Evolutionary conservation across 768 basidiomycete species (phyloP), one percentile per base, ranked within the genome.

Genomic region (Termitomyces eurrhizus): DNA sequence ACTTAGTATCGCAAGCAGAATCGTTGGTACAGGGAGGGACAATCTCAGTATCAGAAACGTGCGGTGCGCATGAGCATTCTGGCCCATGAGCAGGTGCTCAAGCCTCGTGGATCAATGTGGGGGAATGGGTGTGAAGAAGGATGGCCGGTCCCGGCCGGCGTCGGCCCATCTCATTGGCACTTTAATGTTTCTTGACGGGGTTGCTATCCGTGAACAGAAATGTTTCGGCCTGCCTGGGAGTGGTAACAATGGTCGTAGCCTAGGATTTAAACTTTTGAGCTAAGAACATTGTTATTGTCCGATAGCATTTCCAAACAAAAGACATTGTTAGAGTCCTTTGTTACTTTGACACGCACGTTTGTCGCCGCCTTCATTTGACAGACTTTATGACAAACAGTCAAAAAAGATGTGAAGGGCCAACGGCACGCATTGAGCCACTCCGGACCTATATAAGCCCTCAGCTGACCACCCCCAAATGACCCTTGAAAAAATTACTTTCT

Each of bases 31-130:
- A 24, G 3, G 1, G 18, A 18, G 14, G 50, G 4, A 21, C 32
- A 9, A 33, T 33, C 9, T 35, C 50, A 35, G 50, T 9, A 16
- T 8, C 12, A 42, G 45, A 14, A 49, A 48, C 56, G 46, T 57
- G 56, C 39, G 16, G 49, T 14, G 35, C 49, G 24, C 14, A 26
- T 36, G 24, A 16, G 24, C 18, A 46, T 3, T 13, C 26, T 33
- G 11, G 29, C 14, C 9, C 2, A 46, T 21, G 21, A 21, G 21
- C 21, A 7, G 7, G 26, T 8, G 42, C 32, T 26, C n/a, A 24
- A 26, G 46, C 56, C 56, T 57, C 56, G 21, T 57, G 56, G 46
- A 49, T 49, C 46, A 39, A 24, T 49, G 46, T 57, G 35, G 46
- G 44, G 21, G n/a, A 13, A 16, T 33, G 16, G 26, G 46, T 21